phyloP scores from a whole-genome alignment of 805 yeast species.

The Metschnikowia drakensbergensis region DNA sequence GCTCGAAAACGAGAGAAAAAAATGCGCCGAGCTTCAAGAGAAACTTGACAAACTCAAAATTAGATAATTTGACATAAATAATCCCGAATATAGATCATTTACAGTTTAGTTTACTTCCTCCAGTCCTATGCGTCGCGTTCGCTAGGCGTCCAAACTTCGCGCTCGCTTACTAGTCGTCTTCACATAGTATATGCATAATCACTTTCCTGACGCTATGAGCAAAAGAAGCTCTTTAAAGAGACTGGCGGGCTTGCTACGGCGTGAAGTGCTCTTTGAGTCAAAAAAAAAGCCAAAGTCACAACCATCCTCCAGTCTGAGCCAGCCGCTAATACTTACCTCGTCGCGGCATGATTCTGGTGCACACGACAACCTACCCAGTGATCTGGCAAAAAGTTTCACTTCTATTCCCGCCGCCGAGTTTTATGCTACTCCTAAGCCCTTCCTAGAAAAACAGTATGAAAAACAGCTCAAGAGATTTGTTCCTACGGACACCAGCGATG shows the following conservation, averaged over 20 bases:
- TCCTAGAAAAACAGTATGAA: constrained; percentile 17
- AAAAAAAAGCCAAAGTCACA: constrained; percentile 4
- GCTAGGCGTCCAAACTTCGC: not conserved
- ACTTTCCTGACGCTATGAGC: constrained; percentile 6
- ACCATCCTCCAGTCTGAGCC: constrained; percentile 11
- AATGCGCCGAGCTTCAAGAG: constrained; percentile 42
- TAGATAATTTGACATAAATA: not conserved
- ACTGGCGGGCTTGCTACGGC: constrained; percentile 8
- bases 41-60: constrained; percentile 1
- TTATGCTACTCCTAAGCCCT: constrained; percentile 14
- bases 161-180: not conserved
- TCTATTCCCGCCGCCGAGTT: constrained; percentile 8
- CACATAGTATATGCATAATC: constrained; percentile 10
- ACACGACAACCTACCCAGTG: not conserved
- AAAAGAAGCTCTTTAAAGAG: constrained; percentile 6
- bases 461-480: constrained; percentile 11
- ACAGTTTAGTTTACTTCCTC: not conserved
- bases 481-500: constrained; percentile 9
- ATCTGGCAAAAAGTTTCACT: not conserved
- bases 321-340: constrained; percentile 15
- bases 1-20: constrained; percentile 51
- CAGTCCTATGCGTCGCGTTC: not conserved
- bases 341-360: not conserved
- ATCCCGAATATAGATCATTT: not conserved
- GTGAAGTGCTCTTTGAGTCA: constrained; percentile 16